A percentile compares a stretch with the other conserved stretches of the same genome.
phyloP scores from a whole-genome alignment of 129 eudicot species.

The Artemisia argyi region DNA sequence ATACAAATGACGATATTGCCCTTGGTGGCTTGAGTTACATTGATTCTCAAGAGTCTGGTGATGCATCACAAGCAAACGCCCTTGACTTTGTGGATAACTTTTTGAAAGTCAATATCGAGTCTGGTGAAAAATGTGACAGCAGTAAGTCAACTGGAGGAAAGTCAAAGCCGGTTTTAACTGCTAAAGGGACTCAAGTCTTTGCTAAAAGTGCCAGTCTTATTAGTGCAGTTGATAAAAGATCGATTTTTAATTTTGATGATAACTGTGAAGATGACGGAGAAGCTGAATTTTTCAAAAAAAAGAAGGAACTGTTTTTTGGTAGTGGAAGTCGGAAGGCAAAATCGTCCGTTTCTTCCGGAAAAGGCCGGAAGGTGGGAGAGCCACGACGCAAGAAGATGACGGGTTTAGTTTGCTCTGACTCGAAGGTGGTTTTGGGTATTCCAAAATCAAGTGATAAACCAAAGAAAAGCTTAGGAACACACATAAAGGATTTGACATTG shows the following conservation, averaged over 20 bases:
- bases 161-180: constrained; percentile 48
- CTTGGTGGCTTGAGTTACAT: constrained; percentile 62
- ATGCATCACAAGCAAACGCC: constrained; percentile 80
- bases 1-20: constrained; percentile 25
- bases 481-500: constrained; percentile 10
- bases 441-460: constrained; percentile 28
- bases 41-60: constrained; percentile 95
- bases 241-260: constrained; percentile 77
- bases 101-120: constrained; percentile 56
- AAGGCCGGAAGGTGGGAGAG: constrained; percentile 27
- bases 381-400: too few relatives aligned
- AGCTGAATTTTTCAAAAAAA: constrained; percentile 72
- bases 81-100: constrained; percentile 82
- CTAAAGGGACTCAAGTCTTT: constrained; percentile 64
- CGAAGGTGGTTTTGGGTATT: constrained; percentile 37
- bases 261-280: constrained; percentile 90
- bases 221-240: constrained; percentile 30
- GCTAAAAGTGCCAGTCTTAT: constrained; percentile 54
- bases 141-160: constrained; percentile 40
- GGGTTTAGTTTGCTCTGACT: constrained; percentile 31
- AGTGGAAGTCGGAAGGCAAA: constrained; percentile 29
- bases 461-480: constrained; percentile 24
- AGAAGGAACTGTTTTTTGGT: constrained; percentile 57
- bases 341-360: constrained; percentile 36
- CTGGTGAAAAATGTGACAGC: constrained; percentile 27